Percentiles rank a stretch among this genome's conserved stretches.
Evolutionary conservation across 163 green algal species (phyloP).

Genomic region (Chloromonas sp.): DNA sequence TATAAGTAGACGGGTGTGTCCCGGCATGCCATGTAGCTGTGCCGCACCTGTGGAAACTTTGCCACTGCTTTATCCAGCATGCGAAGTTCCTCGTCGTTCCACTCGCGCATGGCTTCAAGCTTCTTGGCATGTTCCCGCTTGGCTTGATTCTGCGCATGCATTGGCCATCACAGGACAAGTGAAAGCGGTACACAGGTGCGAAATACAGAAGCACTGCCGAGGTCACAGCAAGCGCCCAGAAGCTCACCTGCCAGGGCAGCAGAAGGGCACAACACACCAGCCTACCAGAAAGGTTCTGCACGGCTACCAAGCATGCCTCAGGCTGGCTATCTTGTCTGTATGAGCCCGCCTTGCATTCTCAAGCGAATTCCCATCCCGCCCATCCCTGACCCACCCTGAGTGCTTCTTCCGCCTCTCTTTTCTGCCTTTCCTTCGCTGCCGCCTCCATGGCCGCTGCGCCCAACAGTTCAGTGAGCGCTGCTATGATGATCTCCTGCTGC

Average conservation of each 20-base stretch:
- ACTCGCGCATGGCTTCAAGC: slow-evolving; percentile 58
- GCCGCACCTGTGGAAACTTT: slow-evolving; percentile 72
- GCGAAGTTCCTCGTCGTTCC: slow-evolving; percentile 81
- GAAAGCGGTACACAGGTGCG: neutral
- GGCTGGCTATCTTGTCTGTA: too few relatives aligned
- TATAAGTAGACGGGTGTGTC: too few relatives aligned
- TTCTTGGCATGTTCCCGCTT: slow-evolving; percentile 42
- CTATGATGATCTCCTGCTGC: slow-evolving; percentile 6
- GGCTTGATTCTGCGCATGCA: slow-evolving; percentile 14
- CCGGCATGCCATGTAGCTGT: too few relatives aligned
- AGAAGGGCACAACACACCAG: neutral
- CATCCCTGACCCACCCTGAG: slow-evolving; percentile 17
- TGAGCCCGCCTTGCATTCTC: too few relatives aligned
- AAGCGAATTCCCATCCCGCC: too few relatives aligned
- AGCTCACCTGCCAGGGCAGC: too few relatives aligned
- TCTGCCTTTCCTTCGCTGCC: slow-evolving; percentile 28
- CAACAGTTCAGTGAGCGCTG: slow-evolving; percentile 13
- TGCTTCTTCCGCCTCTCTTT: slow-evolving; percentile 21
- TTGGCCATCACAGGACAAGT: too few relatives aligned
- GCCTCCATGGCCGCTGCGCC: slow-evolving; percentile 27
- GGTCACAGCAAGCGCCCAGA: neutral
- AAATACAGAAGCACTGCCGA: neutral
- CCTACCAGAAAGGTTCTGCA: neutral
- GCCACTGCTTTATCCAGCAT: slow-evolving; percentile 83
- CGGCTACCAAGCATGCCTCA: neutral